These are phyloP conservation scores for Lichtheimia ramosa DNA, from an alignment of 371 early-diverging fungal genomes.

Conservation along the genomic window DNA sequence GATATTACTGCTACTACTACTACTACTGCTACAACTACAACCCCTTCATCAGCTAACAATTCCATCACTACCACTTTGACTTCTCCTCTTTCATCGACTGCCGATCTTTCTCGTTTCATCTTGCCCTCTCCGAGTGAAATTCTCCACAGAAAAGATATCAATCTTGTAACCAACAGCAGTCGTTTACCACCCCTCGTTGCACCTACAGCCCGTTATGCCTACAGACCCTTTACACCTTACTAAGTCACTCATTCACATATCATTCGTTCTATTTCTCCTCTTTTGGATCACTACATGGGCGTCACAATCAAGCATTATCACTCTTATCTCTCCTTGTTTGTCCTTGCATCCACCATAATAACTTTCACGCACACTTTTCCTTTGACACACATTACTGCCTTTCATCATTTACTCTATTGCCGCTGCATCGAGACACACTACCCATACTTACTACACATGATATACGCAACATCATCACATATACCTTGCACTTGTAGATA, in stretches of 20 bases:
- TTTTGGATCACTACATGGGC: too few species aligned
- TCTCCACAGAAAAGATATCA: conserved; percentile 3
- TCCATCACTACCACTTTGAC: too few species aligned
- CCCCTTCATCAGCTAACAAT: too few species aligned
- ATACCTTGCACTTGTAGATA: too few species aligned
- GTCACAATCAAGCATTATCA: too few species aligned
- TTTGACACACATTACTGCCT: not conserved
- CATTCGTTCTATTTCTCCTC: too few species aligned
- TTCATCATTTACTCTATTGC: not conserved
- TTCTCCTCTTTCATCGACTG: conserved; percentile 3
- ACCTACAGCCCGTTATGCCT: conserved; percentile 10
- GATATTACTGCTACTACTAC: not conserved
- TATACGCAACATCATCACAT: too few species aligned
- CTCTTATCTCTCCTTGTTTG: too few species aligned
- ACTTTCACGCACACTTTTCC: too few species aligned
- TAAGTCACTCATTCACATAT: not conserved
- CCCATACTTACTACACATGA: too few species aligned
- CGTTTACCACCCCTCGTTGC: conserved; percentile 10
- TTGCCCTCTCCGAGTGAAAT: conserved; percentile 16
- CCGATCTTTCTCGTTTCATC: conserved; percentile 9
- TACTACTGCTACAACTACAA: not conserved
- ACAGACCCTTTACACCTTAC: not conserved
- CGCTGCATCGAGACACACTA: too few species aligned
- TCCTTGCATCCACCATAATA: too few species aligned
- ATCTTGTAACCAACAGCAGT: not conserved